A percentile compares a stretch with the other conserved stretches of the same genome.
phyloP scores from a whole-genome alignment of 352 stramenopile species.

The Globisporangium takayamanum region DNA sequence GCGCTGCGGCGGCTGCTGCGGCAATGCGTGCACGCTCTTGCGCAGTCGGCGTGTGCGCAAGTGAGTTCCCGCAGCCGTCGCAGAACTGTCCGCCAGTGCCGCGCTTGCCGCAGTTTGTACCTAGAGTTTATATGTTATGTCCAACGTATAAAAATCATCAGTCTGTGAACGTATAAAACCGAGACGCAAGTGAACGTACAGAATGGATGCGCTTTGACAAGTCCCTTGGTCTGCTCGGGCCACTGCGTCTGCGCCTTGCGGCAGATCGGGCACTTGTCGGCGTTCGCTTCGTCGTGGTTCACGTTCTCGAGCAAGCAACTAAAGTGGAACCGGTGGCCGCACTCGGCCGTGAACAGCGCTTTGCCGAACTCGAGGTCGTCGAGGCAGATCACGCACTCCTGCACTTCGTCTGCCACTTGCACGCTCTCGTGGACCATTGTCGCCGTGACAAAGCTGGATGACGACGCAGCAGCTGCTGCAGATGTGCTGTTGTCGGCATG shows the following conservation, averaged over 20 bases:
- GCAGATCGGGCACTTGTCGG: conserved; percentile 86
- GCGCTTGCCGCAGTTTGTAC: conserved; percentile 71
- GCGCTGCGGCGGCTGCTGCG: conserved; percentile 35
- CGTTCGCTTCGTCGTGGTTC: conserved; percentile 86
- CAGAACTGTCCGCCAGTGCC: conserved; percentile 67
- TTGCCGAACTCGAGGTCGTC: conserved; percentile 60
- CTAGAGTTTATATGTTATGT: conserved; percentile 9
- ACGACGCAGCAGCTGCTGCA: not conserved
- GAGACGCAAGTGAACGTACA: conserved; percentile 27
- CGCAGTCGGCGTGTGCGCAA: conserved; percentile 68
- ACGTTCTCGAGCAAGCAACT: conserved; percentile 84
- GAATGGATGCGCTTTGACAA: conserved; percentile 82
- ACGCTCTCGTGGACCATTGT: conserved; percentile 24
- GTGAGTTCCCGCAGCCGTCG: conserved; percentile 63
- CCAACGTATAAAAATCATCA: not conserved
- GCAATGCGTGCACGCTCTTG: conserved; percentile 56
- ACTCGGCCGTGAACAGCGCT: conserved; percentile 81
- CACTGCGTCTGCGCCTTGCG: conserved; percentile 78
- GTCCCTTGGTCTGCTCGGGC: conserved; percentile 78
- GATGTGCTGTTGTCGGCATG: not conserved
- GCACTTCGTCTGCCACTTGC: conserved; percentile 24
- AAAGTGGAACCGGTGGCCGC: conserved; percentile 84
- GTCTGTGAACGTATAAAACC: not conserved
- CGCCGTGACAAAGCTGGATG: conserved; percentile 23
- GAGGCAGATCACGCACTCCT: conserved; percentile 83